Conservation (phyloP, 202 grass and related monocot genomes). For the Panicum hallii region DNA sequence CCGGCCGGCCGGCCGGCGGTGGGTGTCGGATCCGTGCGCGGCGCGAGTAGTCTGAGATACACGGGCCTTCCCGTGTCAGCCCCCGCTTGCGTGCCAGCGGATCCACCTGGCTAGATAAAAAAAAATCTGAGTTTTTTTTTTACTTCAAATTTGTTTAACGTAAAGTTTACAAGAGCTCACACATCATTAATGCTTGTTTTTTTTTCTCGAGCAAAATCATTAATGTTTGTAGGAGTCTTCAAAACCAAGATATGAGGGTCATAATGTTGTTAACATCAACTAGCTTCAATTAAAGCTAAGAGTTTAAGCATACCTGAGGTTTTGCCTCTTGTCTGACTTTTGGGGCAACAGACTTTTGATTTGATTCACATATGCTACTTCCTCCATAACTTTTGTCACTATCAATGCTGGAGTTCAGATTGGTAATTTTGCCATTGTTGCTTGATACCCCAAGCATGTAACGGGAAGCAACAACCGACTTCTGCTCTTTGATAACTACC, state of each 20-base stretch:
- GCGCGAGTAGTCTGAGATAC: no score
- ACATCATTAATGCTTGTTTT: neutral
- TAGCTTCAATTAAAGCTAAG: conserved; percentile 20
- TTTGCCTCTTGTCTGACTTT: conserved; percentile 77
- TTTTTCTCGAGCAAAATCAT: neutral
- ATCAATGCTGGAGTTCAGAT: conserved; percentile 65
- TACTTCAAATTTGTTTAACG: conserved; percentile 18
- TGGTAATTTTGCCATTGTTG: conserved; percentile 64
- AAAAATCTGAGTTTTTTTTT: neutral
- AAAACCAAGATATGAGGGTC: neutral
- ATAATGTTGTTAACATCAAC: conserved; percentile 10
- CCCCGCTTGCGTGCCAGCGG: no score
- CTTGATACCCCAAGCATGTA: conserved; percentile 94
- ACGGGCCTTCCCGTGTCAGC: no score
- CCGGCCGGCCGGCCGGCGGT: no score
- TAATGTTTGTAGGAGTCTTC: neutral
- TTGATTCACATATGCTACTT: conserved; percentile 51
- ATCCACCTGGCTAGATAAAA: no score
- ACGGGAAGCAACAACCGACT: conserved; percentile 76
- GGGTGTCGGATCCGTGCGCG: no score
- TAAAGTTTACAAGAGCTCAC: neutral
- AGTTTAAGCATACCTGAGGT: conserved; percentile 67
- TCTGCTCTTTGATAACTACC: conserved; percentile 91
- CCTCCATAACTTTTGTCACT: conserved; percentile 64
- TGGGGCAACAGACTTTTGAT: conserved; percentile 51